These are phyloP conservation scores for Jamesozyma rosinii DNA, from an alignment of 805 yeast species.

Conservation along the genomic window DNA sequence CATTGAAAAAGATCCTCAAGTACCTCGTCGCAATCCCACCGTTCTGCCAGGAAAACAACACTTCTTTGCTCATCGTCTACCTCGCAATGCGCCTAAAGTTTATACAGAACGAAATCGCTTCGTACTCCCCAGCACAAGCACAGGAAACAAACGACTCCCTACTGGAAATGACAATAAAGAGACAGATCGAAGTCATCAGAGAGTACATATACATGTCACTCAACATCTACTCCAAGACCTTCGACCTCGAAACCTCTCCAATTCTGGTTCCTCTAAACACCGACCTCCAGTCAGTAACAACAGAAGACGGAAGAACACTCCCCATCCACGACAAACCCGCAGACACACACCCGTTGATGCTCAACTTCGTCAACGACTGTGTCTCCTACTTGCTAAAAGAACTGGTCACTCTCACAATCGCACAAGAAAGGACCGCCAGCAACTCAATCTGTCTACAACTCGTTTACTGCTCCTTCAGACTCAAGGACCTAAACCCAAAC, in stretches of 20 bases:
- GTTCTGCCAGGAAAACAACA: conserved; percentile 30
- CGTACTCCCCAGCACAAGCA: conserved; percentile 23
- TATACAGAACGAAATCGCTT: conserved; percentile 50
- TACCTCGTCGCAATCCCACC: conserved; percentile 63
- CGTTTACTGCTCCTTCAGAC: conserved; percentile 80
- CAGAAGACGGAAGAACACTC: neutral
- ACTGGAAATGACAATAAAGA: conserved; percentile 39
- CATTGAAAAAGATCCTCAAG: conserved; percentile 67
- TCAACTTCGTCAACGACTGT: conserved; percentile 31
- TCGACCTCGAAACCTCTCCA: conserved; percentile 7
- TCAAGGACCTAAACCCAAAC: conserved; percentile 37
- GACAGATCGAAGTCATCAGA: conserved; percentile 75
- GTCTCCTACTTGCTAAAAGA: conserved; percentile 25
- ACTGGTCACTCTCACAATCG: neutral
- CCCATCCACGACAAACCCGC: neutral
- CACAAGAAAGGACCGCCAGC: conserved; percentile 23
- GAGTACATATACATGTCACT: conserved; percentile 40
- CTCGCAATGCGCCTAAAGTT: conserved; percentile 61
- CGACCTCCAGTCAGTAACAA: neutral
- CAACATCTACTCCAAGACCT: conserved; percentile 18
- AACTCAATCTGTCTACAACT: conserved; percentile 74
- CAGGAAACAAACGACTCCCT: conserved; percentile 16
- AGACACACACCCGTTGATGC: conserved; percentile 22
- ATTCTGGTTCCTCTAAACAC: conserved; percentile 11
- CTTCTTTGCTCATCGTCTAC: conserved; percentile 43